Conservation (phyloP, 2,329 filamentous ascomycete species). For the Ascocoryne sarcoides region DNA sequence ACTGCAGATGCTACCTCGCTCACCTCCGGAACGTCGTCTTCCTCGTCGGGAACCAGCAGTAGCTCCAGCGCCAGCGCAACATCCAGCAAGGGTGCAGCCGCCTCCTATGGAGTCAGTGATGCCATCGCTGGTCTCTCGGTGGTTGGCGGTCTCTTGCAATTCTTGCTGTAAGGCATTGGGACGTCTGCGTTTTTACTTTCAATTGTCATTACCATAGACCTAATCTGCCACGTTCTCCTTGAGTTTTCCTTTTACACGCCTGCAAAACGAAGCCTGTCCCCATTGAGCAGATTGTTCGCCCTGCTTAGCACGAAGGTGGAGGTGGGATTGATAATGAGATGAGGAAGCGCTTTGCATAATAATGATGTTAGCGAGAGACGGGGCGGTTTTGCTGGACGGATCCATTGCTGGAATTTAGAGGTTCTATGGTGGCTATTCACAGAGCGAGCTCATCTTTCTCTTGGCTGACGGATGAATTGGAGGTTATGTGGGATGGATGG, state of each 20-base stretch:
- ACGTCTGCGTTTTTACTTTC: constrained; percentile 27
- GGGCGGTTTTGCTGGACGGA: not conserved
- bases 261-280: constrained; percentile 14
- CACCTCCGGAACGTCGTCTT: constrained; percentile 25
- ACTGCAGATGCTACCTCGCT: constrained; percentile 17
- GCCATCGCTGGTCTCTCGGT: constrained; percentile 34
- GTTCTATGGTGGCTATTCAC: not conserved
- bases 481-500: not conserved
- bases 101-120: constrained; percentile 30
- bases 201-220: constrained; percentile 28
- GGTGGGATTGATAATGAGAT: constrained; percentile 1
- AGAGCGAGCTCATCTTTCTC: too few species aligned
- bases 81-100: constrained; percentile 30
- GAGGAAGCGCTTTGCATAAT: constrained; percentile 14
- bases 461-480: not conserved
- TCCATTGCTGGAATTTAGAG: not conserved
- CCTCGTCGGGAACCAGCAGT: constrained; percentile 10
- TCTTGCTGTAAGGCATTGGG: constrained; percentile 35
- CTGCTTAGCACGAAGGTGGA: constrained; percentile 12
- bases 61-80: constrained; percentile 21
- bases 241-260: constrained; percentile 16
- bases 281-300: constrained; percentile 21
- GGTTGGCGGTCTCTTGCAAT: constrained; percentile 36
- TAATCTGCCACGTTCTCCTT: constrained; percentile 30
- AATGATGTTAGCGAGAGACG: not conserved